A percentile compares a stretch with the other conserved stretches of the same genome.
Conservation (phyloP, 192 early-diverging fungal genomes). For the Lunasporangiospora selenospora region DNA sequence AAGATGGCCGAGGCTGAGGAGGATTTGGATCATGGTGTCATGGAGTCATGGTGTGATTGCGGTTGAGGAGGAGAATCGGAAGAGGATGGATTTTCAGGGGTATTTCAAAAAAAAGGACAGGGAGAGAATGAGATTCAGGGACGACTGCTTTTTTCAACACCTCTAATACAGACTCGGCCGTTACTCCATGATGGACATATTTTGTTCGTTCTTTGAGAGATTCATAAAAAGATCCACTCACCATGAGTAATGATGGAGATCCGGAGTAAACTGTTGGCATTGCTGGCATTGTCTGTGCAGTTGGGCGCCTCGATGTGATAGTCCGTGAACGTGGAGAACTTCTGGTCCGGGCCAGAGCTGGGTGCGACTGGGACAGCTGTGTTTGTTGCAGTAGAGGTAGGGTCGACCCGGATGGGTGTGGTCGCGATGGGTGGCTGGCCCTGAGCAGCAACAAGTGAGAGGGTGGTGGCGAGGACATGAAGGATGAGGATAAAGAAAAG, state of each 20-base stretch:
- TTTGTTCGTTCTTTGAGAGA: too few relatives aligned
- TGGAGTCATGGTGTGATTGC: not conserved
- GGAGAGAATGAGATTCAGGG: too few relatives aligned
- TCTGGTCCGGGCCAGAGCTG: not conserved
- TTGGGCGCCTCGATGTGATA: not conserved
- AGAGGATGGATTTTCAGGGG: not conserved
- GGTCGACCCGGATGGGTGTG: too few relatives aligned
- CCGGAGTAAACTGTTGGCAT: constrained; percentile 8
- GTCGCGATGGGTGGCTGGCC: too few relatives aligned
- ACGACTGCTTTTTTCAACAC: too few relatives aligned
- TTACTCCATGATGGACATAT: too few relatives aligned
- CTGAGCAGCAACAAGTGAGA: not conserved
- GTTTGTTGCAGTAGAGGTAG: not conserved
- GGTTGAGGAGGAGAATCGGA: not conserved
- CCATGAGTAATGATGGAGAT: constrained; percentile 24
- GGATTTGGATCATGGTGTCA: too few relatives aligned
- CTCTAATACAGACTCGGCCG: too few relatives aligned
- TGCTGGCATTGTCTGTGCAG: constrained; percentile 3
- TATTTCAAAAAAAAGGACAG: not conserved
- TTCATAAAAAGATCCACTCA: not conserved
- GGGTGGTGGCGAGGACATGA: not conserved
- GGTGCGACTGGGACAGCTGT: too few relatives aligned
- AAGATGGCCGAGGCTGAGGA: constrained; percentile 2
- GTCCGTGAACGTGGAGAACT: constrained; percentile 1
- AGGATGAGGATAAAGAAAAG: not conserved